These are phyloP conservation scores for Apiosordaria backusii DNA, from an alignment of 495 filamentous ascomycete genomes.

Conservation along the genomic window DNA sequence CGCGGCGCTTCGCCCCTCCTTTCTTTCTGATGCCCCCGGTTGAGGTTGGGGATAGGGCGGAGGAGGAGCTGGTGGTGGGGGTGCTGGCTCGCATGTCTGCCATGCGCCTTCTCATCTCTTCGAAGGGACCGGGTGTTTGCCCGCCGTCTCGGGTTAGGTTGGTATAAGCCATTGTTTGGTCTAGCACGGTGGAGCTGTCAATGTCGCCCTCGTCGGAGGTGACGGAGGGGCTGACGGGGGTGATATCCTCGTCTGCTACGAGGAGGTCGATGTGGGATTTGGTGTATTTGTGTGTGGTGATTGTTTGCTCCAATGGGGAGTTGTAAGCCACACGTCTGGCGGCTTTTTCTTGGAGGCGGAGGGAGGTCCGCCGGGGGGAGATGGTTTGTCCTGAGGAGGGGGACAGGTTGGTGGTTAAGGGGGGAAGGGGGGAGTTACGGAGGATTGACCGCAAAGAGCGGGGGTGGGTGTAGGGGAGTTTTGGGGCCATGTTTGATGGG, in stretches of 20 bases:
- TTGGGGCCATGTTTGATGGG: slow-evolving; percentile 16
- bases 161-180: slow-evolving; percentile 48
- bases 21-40: slow-evolving; percentile 42
- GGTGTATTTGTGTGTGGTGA: slow-evolving; percentile 52
- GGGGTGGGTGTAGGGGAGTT: slow-evolving; percentile 61
- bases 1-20: slow-evolving; percentile 39
- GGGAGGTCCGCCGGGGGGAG: slow-evolving; percentile 46
- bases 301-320: slow-evolving; percentile 51
- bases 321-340: slow-evolving; percentile 51
- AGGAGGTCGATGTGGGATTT: slow-evolving; percentile 56
- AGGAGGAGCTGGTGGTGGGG: slow-evolving; percentile 24
- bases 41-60: slow-evolving; percentile 30
- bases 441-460: slow-evolving; percentile 68
- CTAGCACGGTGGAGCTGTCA: slow-evolving; percentile 35
- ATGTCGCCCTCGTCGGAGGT: slow-evolving; percentile 18
- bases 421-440: slow-evolving; percentile 68
- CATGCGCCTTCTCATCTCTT: slow-evolving; percentile 54
- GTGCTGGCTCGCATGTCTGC: slow-evolving; percentile 35
- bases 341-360: slow-evolving; percentile 47
- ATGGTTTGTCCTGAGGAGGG: slow-evolving; percentile 35
- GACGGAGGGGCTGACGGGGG: slow-evolving; percentile 43
- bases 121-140: slow-evolving; percentile 54
- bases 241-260: slow-evolving; percentile 40
- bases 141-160: slow-evolving; percentile 50
- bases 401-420: slow-evolving; percentile 25